Evolutionary conservation across 1,284 basidiomycete species (phyloP).

Genomic region (Neonothopanus nambi): DNA sequence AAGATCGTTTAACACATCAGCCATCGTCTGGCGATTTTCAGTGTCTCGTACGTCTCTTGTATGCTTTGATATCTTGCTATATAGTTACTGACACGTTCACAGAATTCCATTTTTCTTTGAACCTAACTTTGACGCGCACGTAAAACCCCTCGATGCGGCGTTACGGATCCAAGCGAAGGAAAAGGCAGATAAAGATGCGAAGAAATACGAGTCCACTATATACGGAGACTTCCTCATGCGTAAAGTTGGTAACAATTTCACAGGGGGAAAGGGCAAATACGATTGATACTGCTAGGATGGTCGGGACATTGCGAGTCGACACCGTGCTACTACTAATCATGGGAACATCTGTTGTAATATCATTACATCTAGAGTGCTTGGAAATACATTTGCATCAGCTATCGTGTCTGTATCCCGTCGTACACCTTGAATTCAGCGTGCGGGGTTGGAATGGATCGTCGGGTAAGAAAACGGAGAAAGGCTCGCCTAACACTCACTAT

Average conservation of each 20-base stretch:
- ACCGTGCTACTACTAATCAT: too few relatives aligned
- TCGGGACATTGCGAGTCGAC: too few relatives aligned
- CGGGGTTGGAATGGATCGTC: too few relatives aligned
- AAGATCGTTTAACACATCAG: too few relatives aligned
- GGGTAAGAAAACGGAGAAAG: too few relatives aligned
- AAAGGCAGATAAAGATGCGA: slow-evolving; percentile 18
- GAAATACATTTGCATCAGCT: too few relatives aligned
- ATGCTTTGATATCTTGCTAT: background rate
- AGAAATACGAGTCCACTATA: slow-evolving; percentile 49
- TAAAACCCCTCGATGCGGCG: slow-evolving; percentile 61
- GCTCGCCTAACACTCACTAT: too few relatives aligned
- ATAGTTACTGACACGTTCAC: slow-evolving; percentile 1
- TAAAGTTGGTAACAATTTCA: slow-evolving; percentile 77
- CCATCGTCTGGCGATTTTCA: too few relatives aligned
- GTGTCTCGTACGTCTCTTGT: slow-evolving; percentile 63
- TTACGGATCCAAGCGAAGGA: slow-evolving; percentile 43
- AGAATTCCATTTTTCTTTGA: slow-evolving; percentile 88
- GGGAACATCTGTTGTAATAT: too few relatives aligned
- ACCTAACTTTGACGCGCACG: slow-evolving; percentile 70
- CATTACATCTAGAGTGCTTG: too few relatives aligned
- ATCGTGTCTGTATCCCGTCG: too few relatives aligned
- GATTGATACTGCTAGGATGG: slow-evolving; percentile 21
- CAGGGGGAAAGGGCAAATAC: slow-evolving; percentile 42
- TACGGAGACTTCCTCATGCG: slow-evolving; percentile 75
- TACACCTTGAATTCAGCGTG: too few relatives aligned